Base-by-base conservation (phyloP, 495 filamentous ascomycete genomes). In the Astrocystis sublimbata region DNA sequence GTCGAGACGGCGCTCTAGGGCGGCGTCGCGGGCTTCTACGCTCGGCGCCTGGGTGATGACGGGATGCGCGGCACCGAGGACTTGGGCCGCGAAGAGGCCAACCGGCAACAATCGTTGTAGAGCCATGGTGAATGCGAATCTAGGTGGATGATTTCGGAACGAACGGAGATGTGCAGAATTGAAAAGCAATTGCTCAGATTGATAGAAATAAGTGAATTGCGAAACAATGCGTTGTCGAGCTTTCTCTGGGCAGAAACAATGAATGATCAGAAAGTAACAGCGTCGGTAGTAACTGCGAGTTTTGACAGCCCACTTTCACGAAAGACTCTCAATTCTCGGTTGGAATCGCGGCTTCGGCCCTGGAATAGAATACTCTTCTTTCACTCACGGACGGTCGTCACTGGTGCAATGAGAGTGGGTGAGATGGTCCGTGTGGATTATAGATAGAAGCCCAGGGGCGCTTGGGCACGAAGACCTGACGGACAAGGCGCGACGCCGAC, bases 31-130 rank as follows among this genome's bases (percentile, higher is more conserved):
- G 40, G 72, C 62, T 46, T 72, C 67, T 43, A 72, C 57, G 23
- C 73, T 68, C 13, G 79, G 75, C 30, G 78, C 76, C 17, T 79
- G 75, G 24, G 82, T 85, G 43, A 84, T 77, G 67, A 78, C 65
- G 26, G 83, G 81, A 68, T 81, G 75, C 9, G 71, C 33, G 13
- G 69, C 51, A 7, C 64, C 62, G 28, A 66, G 23, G 7, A 62
- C 67, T 59, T 54, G 30, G 38, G 38, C 63, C 23, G 63, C 33
- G 7, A 62, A 61, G 30, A 66, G 52, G 13, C 50, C 24, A 28
- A 63, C 36, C 41, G 63, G 54, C 40, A 55, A 15, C 5, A 67
- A 13, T 17, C 51, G 61, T 41, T 45, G 60, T 13, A 41, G 15
- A 66, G 65, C 60, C 69, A 71, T 67, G 9, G 38, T 28, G n/a